Evolutionary conservation across 108 stramenopile genomes (phyloP), one percentile per base, ranked within the genome.

Genomic region (Skeletonema potamos): DNA sequence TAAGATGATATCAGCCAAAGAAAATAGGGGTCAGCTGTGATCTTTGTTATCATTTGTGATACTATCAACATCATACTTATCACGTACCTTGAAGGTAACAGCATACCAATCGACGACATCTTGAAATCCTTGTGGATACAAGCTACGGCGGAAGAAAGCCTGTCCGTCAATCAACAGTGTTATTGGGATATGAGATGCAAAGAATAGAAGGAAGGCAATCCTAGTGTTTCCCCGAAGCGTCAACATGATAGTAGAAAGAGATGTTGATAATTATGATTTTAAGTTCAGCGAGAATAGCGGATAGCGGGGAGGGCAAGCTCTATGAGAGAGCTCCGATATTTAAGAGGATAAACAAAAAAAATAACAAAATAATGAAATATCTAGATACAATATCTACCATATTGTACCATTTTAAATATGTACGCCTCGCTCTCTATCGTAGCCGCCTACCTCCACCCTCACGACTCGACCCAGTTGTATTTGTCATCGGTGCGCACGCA

Each of bases 101-200:
- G 82, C 76, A 71, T 93, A 88, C 87, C 89, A 92, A 43, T 68
- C 64, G 24, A 92, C 78, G 0, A 90, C 26, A 73, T 92, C 79
- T 34, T 62, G 72, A n/a, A 91, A 48, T 0, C 62, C 20, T 51
- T 77, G 71, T 5, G 90, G 92, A 71, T 92, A 92, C 46, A 54
- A 85, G 43, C 65, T 20, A 0, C 70, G 54, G 7, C 86, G 85
- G 32, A 92, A 82, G 0, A 85, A 34, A 7, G 81, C 91, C 75
- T 96, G 95, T 1, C 76, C 82, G 54, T 96, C 95, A 8, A 96
- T 69, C 30, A 83, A 39, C 1, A 93, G 33, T 13, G 95, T 96
- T 27, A 93, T 93, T 10, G 92, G 92, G 37, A 96, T 91, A 54
- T 96, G 95, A 2, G 89, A 90, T 22, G 64, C 61, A 65, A 96